phyloP scores from a whole-genome alignment of 208 protist genomes.

The Eutreptiella sp. region DNA sequence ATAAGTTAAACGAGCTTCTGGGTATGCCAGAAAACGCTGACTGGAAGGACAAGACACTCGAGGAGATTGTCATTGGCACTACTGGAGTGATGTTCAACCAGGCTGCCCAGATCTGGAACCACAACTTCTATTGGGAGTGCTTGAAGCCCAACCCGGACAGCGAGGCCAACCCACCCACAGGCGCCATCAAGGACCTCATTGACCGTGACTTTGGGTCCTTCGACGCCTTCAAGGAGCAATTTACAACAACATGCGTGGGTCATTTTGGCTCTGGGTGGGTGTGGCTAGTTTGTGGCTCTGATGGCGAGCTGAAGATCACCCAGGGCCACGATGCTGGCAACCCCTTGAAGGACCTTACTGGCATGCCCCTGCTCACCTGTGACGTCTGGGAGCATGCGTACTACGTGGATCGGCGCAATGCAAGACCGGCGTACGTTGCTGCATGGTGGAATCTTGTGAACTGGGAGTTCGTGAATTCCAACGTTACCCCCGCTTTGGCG shows the following conservation, averaged over 20 bases:
- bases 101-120: constrained; percentile 87
- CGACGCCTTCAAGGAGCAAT: constrained; percentile 39
- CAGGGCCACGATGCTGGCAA: constrained; percentile 25
- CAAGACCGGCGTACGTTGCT: constrained; percentile 75
- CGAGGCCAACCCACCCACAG: constrained; percentile 30
- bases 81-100: constrained; percentile 80
- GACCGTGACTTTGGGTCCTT: constrained; percentile 24
- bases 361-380: constrained; percentile 28
- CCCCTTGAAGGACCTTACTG: constrained; percentile 21
- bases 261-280: constrained; percentile 50
- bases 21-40: background rate
- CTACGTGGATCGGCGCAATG: constrained; percentile 85
- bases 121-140: constrained; percentile 55
- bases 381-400: constrained; percentile 59
- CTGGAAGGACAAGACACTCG: constrained; percentile 58
- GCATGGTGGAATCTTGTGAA: constrained; percentile 74
- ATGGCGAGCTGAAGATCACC: constrained; percentile 9
- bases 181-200: constrained; percentile 28
- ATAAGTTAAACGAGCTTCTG: constrained; percentile 70
- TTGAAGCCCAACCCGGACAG: constrained; percentile 33
- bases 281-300: constrained; percentile 39
- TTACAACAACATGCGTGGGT: constrained; percentile 11
- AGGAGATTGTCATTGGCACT: constrained; percentile 66
- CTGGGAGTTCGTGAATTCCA: constrained; percentile 63
- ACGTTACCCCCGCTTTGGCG: too few species aligned